Evolutionary conservation across 148 eudicot genomes (phyloP).

Genomic region (Cornus florida): DNA sequence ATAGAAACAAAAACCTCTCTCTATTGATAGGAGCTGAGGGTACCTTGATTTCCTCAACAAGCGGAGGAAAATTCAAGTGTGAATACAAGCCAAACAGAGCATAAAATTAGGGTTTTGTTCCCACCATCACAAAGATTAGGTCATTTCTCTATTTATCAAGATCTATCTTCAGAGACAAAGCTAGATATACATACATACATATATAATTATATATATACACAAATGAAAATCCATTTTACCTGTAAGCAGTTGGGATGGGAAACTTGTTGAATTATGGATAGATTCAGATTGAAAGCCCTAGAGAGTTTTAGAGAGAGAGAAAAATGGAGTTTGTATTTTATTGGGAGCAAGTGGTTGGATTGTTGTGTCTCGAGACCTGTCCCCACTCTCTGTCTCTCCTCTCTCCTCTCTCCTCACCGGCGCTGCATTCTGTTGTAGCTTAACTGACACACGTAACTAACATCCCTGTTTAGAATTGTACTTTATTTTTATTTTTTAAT

Average conservation of each 20-base stretch:
- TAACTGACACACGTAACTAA: too few relatives aligned
- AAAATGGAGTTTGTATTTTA: not conserved
- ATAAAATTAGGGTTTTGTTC: not conserved
- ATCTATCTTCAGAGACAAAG: not conserved
- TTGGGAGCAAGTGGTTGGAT: not conserved
- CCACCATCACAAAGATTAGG: not conserved
- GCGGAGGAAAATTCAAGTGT: not conserved
- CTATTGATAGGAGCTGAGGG: not conserved
- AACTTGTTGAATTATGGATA: not conserved
- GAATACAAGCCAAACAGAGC: not conserved
- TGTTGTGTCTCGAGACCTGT: too few relatives aligned
- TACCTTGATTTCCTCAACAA: not conserved
- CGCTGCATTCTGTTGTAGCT: too few relatives aligned
- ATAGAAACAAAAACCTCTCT: too few relatives aligned
- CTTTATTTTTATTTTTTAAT: too few relatives aligned
- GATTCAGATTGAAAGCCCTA: not conserved
- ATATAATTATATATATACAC: too few relatives aligned
- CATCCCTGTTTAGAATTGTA: too few relatives aligned
- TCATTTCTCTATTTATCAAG: not conserved
- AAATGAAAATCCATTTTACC: not conserved
- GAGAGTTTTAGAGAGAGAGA: not conserved
- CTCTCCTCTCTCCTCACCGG: too few relatives aligned
- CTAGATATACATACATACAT: too few relatives aligned
- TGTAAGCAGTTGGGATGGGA: not conserved
- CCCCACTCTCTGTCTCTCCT: too few relatives aligned